These are phyloP conservation scores for Zea luxurians DNA, from an alignment of 176 grass and related monocot genomes.

Conservation along the genomic window DNA sequence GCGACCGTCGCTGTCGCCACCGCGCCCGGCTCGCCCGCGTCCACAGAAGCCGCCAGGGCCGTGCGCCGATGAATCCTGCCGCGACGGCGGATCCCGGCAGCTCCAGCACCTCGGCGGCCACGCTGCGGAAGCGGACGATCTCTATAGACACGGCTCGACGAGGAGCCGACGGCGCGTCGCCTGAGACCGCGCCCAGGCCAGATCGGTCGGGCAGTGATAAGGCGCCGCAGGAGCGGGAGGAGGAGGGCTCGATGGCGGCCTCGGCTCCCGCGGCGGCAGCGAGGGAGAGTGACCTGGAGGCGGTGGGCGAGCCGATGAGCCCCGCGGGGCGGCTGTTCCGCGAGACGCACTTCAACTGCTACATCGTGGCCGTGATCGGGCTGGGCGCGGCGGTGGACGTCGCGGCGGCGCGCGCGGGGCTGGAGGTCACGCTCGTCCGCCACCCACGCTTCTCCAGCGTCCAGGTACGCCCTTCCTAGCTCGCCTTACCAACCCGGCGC, in stretches of 20 bases:
- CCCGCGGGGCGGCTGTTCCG: constrained; percentile 80
- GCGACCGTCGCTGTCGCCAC: constrained; percentile 33
- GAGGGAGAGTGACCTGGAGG: constrained; percentile 18
- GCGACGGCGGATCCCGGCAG: constrained; percentile 18
- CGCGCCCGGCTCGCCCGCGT: neutral
- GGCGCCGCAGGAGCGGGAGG: constrained; percentile 13
- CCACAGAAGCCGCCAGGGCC: neutral
- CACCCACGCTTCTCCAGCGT: constrained; percentile 92
- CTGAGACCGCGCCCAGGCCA: neutral
- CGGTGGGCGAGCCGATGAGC: constrained; percentile 56
- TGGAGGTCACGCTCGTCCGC: constrained; percentile 57
- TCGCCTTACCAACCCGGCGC: neutral
- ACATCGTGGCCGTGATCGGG: constrained; percentile 74
- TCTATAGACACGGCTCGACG: constrained; percentile 28
- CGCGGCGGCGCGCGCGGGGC: constrained; percentile 44
- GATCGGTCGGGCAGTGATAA: neutral
- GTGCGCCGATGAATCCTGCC: constrained; percentile 34
- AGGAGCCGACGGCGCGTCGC: neutral
- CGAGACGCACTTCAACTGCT: constrained; percentile 68
- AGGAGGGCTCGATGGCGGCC: neutral
- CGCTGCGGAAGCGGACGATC: constrained; percentile 36
- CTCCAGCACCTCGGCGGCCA: neutral
- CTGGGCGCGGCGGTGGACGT: constrained; percentile 42
- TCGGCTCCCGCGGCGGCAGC: neutral
- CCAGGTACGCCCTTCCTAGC: constrained; percentile 44